Evolutionary conservation across 2,329 filamentous ascomycete species (phyloP), one percentile per base, ranked within the genome.

Genomic region (Pseudogymnoascus sp.): DNA sequence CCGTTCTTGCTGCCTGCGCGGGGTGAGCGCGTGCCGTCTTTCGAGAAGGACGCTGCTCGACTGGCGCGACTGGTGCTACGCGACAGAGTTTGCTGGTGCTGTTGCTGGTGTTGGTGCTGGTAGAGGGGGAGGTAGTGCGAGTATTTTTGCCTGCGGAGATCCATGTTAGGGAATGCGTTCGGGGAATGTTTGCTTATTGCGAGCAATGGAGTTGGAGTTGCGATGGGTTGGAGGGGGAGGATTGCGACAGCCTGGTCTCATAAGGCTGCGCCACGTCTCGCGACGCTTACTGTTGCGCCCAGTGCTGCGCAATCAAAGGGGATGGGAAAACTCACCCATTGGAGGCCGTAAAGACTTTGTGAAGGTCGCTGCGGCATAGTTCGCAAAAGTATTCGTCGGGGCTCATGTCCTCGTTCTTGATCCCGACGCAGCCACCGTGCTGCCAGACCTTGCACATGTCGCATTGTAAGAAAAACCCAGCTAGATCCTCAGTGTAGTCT

Each of bases 371-470:
- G 68, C 90, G 87, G 77, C 95, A 99, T 75, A 91, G 85, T 78
- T 99, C 95, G 77, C 95, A 99, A 74, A 95, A 99, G 79, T 99
- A 99, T 76, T 97, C 93, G 62, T 97, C 93, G 8, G 95, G 95
- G 68, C 91, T 93, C 74, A 89, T 88, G 69, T 90, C 88, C 76
- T 96, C 93, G 69, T 95, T 95, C 79, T 96, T 92, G 72, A 99
- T 96, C 65, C 95, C 93, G 65, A 99, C 93, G 73, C 95, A 99
- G 65, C 93, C 93, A 71, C 95, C 95, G 74, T 99, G 95, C 75
- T 99, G 95, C 95, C 93, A 99, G 67, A 97, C 95, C 74, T 96
- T 96, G 81, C 95, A 99, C 67, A 90, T 82, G 77, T 97, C 95
- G 82, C 95, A 99, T 79, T 97, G 93, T 68, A 99, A 93, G 77